These are phyloP conservation scores for Curvularia eragrostidis DNA, from an alignment of 2,329 filamentous ascomycete genomes.

Conservation along the genomic window DNA sequence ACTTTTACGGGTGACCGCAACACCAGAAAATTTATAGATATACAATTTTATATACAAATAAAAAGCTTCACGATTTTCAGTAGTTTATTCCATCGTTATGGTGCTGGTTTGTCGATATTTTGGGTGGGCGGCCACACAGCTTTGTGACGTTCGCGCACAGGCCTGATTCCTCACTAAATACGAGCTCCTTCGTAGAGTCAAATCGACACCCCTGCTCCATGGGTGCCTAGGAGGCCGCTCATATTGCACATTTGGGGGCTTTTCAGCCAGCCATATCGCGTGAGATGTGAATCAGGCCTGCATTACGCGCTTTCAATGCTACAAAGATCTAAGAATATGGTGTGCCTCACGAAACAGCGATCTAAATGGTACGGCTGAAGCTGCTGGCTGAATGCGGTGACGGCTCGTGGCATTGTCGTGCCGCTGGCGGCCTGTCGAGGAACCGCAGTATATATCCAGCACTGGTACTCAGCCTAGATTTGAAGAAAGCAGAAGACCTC, in stretches of 20 bases:
- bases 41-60: too few species aligned
- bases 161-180: too few species aligned
- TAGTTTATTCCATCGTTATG: too few species aligned
- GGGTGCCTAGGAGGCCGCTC: conserved; percentile 18
- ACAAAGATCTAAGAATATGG: conserved; percentile 10
- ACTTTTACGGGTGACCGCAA: too few species aligned
- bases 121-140: too few species aligned
- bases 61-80: too few species aligned
- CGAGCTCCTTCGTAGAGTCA: too few species aligned
- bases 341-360: conserved; percentile 34
- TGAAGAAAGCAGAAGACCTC: background rate
- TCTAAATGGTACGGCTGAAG: conserved; percentile 26
- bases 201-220: background rate
- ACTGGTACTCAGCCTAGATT: background rate
- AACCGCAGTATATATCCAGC: conserved; percentile 20
- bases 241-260: background rate
- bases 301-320: conserved; percentile 5
- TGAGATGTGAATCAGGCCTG: background rate
- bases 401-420: conserved; percentile 15
- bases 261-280: conserved; percentile 3
- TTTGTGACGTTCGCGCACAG: too few species aligned
- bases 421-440: conserved; percentile 14
- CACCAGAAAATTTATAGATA: too few species aligned
- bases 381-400: conserved; percentile 29
- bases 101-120: too few species aligned